Evolutionary conservation across 2,329 filamentous ascomycete genomes (phyloP).

Genomic region (Xylariaceae sp.): DNA sequence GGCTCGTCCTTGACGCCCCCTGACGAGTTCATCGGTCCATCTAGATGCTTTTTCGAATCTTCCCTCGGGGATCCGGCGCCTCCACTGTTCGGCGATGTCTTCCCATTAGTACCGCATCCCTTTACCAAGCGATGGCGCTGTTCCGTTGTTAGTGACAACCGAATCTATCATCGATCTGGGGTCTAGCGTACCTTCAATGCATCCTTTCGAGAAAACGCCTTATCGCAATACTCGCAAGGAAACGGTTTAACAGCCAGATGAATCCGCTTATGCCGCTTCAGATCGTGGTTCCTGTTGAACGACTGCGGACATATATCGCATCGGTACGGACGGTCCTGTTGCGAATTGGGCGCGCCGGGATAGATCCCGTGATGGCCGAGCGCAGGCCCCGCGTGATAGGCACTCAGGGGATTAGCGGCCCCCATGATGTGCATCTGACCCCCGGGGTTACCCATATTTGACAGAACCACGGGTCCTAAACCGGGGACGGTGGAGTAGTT

Average conservation of each 20-base stretch:
- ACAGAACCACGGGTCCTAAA: constrained; percentile 66
- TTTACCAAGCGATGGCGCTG: constrained; percentile 61
- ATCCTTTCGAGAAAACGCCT: constrained; percentile 95
- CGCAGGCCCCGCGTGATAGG: constrained; percentile 49
- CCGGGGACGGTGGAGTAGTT: constrained; percentile 44
- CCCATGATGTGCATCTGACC: constrained; percentile 67
- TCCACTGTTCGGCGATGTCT: constrained; percentile 23
- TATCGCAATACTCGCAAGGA: constrained; percentile 84
- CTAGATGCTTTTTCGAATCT: constrained; percentile 22
- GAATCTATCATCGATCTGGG: neutral
- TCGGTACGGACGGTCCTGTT: constrained; percentile 83
- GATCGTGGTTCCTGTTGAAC: constrained; percentile 93
- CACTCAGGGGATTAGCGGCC: constrained; percentile 44
- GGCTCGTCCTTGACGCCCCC: constrained; percentile 21
- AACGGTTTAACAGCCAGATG: constrained; percentile 95
- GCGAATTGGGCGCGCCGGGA: constrained; percentile 42
- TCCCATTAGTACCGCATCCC: constrained; percentile 47
- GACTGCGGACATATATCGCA: constrained; percentile 89
- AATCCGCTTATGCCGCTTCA: constrained; percentile 93
- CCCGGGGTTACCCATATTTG: constrained; percentile 70
- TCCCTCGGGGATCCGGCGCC: constrained; percentile 22
- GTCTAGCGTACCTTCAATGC: constrained; percentile 74
- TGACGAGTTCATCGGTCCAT: constrained; percentile 13
- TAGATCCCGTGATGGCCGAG: constrained; percentile 53
- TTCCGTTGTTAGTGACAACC: constrained; percentile 18